Percentiles rank a stretch among this genome's conserved stretches.
phyloP scores from a whole-genome alignment of 1,284 basidiomycete genomes.

The Microbotryum violaceum region DNA sequence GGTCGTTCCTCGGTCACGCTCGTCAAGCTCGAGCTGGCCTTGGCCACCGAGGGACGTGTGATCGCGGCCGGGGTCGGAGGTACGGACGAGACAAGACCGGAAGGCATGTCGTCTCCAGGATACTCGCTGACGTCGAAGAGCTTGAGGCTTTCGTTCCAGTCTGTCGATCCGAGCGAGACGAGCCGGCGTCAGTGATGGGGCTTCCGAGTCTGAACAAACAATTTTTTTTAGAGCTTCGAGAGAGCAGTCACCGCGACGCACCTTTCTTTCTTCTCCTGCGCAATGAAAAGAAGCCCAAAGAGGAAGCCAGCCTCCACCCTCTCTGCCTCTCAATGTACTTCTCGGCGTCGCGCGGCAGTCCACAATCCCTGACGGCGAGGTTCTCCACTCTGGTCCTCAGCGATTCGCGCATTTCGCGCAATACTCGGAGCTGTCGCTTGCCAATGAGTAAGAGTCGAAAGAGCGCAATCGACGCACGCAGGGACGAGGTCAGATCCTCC shows the following conservation, averaged over 20 bases:
- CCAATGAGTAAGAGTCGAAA: slow-evolving; percentile 58
- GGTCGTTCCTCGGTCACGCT: neutral
- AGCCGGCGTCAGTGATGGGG: neutral
- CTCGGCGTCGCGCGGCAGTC: slow-evolving; percentile 61
- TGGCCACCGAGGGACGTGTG: slow-evolving; percentile 19
- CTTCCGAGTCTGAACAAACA: neutral
- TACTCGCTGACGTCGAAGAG: slow-evolving; percentile 71
- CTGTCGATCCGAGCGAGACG: neutral
- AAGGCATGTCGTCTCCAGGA: slow-evolving; percentile 40
- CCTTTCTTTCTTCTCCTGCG: slow-evolving; percentile 64
- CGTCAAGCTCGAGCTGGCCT: slow-evolving; percentile 15
- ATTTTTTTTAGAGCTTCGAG: neutral
- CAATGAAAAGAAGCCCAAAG: slow-evolving; percentile 66
- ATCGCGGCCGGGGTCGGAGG: too few species aligned
- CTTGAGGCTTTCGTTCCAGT: slow-evolving; percentile 75
- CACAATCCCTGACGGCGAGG: slow-evolving; percentile 55
- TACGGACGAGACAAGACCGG: too few species aligned
- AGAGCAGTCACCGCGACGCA: neutral
- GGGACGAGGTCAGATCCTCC: slow-evolving; percentile 68
- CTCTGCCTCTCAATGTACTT: slow-evolving; percentile 54
- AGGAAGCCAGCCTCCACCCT: slow-evolving; percentile 62
- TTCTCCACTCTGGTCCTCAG: slow-evolving; percentile 57
- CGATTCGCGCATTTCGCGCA: slow-evolving; percentile 51
- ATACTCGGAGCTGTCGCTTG: slow-evolving; percentile 49
- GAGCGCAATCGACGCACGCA: slow-evolving; percentile 60